Evolutionary conservation across 1,139 yeast species (phyloP).

Genomic region (Blastobotrys serpentis): DNA sequence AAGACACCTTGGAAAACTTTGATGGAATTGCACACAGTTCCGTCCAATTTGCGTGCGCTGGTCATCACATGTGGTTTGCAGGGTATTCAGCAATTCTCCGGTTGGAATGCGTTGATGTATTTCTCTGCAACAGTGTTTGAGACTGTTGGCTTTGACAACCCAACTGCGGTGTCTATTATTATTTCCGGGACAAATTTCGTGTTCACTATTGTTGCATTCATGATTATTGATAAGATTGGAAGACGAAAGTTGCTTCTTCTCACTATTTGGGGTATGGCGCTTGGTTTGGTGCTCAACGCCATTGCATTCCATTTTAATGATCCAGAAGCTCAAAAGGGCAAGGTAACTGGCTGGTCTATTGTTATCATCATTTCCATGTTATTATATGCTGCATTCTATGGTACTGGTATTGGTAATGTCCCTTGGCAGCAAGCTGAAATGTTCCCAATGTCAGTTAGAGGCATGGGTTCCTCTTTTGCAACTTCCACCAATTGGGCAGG

Average conservation of each 20-base stretch:
- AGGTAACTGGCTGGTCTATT: slow-evolving; percentile 70
- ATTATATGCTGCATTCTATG: slow-evolving; percentile 81
- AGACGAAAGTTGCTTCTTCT: slow-evolving; percentile 73
- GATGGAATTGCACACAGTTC: slow-evolving; percentile 67
- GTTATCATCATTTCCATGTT: slow-evolving; percentile 84
- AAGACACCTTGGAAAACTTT: slow-evolving; percentile 37
- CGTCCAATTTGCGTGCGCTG: slow-evolving; percentile 84
- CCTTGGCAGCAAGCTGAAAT: slow-evolving; percentile 98
- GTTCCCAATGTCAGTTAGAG: slow-evolving; percentile 90
- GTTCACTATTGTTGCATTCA: slow-evolving; percentile 77
- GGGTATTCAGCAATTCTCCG: slow-evolving; percentile 94
- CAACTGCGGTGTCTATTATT: slow-evolving; percentile 88
- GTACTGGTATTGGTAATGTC: slow-evolving; percentile 92
- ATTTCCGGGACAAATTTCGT: slow-evolving; percentile 91
- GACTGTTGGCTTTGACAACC: slow-evolving; percentile 78
- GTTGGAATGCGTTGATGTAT: slow-evolving; percentile 93
- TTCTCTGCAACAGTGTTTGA: slow-evolving; percentile 88
- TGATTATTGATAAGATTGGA: slow-evolving; percentile 81
- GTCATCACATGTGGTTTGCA: slow-evolving; percentile 88
- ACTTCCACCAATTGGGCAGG: slow-evolving; percentile 97
- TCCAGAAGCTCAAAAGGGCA: slow-evolving; percentile 22
- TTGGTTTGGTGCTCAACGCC: slow-evolving; percentile 74
- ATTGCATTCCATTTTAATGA: slow-evolving; percentile 80
- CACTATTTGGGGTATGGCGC: slow-evolving; percentile 79
- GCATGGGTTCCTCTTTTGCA: slow-evolving; percentile 83